Evolutionary conservation across 345 rosid genomes (phyloP).

Genomic region (Litchi chinensis): DNA sequence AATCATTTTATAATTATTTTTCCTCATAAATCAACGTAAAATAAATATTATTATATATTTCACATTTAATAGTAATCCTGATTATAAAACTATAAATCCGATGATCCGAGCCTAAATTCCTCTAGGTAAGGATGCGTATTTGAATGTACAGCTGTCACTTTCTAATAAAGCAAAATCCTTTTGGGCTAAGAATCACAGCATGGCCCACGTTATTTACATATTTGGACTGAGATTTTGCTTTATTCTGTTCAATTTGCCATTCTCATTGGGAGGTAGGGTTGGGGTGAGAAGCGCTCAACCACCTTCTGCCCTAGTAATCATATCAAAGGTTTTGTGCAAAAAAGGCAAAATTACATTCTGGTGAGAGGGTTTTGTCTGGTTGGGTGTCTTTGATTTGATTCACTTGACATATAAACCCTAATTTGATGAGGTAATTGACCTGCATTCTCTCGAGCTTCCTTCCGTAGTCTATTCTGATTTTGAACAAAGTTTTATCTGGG

Average conservation of each 20-base stretch:
- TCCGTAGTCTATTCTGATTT: not conserved
- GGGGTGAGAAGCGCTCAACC: not conserved
- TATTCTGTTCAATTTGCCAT: not conserved
- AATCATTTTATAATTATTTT: too few relatives aligned
- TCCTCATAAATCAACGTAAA: too few relatives aligned
- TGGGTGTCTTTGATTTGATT: conserved; percentile 10
- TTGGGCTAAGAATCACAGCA: not conserved
- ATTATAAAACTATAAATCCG: too few relatives aligned
- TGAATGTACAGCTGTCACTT: not conserved
- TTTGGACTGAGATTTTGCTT: not conserved
- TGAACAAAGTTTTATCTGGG: not conserved
- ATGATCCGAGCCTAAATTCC: too few relatives aligned
- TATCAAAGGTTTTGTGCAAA: not conserved
- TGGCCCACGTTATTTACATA: not conserved
- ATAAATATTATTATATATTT: too few relatives aligned
- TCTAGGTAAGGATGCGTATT: too few relatives aligned
- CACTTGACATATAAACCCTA: not conserved
- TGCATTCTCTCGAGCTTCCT: conserved; percentile 4
- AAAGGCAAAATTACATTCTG: not conserved
- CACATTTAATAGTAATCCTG: too few relatives aligned
- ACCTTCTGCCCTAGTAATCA: not conserved
- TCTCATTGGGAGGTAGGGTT: not conserved
- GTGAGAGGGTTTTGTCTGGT: not conserved
- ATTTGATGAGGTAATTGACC: conserved; percentile 10
- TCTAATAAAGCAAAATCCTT: not conserved